phyloP scores from a whole-genome alignment of 371 early-diverging fungal species.

The Rhizomucor pusillus region DNA sequence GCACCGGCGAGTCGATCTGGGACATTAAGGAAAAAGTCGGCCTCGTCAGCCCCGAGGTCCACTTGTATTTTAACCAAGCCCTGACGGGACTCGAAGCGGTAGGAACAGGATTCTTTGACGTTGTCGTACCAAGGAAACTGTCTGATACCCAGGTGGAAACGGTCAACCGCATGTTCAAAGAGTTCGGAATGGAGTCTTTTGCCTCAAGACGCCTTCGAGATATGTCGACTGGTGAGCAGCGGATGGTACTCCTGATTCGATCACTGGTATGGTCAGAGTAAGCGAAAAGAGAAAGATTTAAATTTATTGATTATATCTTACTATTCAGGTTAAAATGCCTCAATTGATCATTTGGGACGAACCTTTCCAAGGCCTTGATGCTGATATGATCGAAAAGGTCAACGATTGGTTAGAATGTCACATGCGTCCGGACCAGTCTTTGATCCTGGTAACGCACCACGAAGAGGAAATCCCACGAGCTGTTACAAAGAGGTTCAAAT shows the following conservation, averaged over 20 bases:
- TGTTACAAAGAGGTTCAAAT: constrained; percentile 31
- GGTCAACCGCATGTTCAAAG: constrained; percentile 31
- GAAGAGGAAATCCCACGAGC: constrained; percentile 56
- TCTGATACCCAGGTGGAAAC: constrained; percentile 18
- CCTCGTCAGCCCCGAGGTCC: constrained; percentile 58
- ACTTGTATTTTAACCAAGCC: constrained; percentile 51
- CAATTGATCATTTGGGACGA: constrained; percentile 60
- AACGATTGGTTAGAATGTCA: constrained; percentile 50
- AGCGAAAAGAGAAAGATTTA: background rate
- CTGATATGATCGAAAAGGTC: constrained; percentile 36
- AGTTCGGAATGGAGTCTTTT: constrained; percentile 37
- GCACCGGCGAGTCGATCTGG: constrained; percentile 59
- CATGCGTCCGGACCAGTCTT: constrained; percentile 44
- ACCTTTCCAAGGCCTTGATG: constrained; percentile 61
- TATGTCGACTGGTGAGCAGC: constrained; percentile 58
- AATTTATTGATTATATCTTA: background rate
- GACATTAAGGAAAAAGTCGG: constrained; percentile 53
- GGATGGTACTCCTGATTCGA: constrained; percentile 49
- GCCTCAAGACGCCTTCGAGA: constrained; percentile 26
- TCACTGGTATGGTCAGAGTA: constrained; percentile 31
- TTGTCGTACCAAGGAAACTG: constrained; percentile 33
- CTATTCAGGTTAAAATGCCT: constrained; percentile 41
- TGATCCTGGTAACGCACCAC: constrained; percentile 64
- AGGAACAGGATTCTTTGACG: constrained; percentile 48
- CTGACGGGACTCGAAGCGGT: constrained; percentile 40